Percentiles rank a stretch among this genome's conserved stretches.
Evolutionary conservation across 1,284 basidiomycete genomes (phyloP).

Genomic region (Gomphus sp.): DNA sequence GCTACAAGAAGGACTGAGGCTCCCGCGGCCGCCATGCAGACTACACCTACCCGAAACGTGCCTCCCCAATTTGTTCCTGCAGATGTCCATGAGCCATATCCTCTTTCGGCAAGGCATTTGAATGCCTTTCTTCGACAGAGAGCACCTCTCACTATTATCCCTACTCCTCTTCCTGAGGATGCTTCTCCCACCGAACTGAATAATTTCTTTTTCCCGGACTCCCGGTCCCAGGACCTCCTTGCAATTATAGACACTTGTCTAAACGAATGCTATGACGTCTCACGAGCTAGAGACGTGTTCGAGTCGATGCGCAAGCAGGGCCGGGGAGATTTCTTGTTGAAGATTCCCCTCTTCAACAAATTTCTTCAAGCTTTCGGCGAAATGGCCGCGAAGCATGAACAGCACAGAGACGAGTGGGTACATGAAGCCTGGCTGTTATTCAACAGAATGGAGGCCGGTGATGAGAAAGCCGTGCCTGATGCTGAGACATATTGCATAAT

Average conservation of each 20-base stretch:
- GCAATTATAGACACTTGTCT: constrained; percentile 76
- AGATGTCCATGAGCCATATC: constrained; percentile 16
- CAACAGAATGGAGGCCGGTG: constrained; percentile 40
- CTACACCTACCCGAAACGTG: constrained; percentile 30
- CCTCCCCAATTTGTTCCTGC: constrained; percentile 14
- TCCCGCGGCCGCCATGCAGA: constrained; percentile 39
- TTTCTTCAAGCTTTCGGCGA: constrained; percentile 56
- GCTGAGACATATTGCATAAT: constrained; percentile 58
- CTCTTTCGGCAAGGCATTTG: constrained; percentile 14
- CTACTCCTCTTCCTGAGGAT: constrained; percentile 49
- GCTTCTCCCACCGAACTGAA: constrained; percentile 24
- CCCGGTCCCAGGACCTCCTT: constrained; percentile 55
- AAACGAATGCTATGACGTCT: constrained; percentile 60
- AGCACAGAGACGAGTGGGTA: constrained; percentile 41
- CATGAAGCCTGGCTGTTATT: constrained; percentile 52
- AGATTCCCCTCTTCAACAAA: constrained; percentile 37
- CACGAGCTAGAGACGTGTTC: constrained; percentile 61
- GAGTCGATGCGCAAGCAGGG: constrained; percentile 37
- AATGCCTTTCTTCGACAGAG: constrained; percentile 38
- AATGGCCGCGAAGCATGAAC: constrained; percentile 43
- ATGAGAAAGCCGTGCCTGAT: constrained; percentile 42
- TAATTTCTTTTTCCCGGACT: constrained; percentile 55
- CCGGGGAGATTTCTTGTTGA: constrained; percentile 20
- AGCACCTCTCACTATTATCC: constrained; percentile 46
- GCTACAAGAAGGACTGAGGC: constrained; percentile 45